Evolutionary conservation across 495 filamentous ascomycete genomes (phyloP), one percentile per base, ranked within the genome.

Genomic region (Podospora pseudocomata): DNA sequence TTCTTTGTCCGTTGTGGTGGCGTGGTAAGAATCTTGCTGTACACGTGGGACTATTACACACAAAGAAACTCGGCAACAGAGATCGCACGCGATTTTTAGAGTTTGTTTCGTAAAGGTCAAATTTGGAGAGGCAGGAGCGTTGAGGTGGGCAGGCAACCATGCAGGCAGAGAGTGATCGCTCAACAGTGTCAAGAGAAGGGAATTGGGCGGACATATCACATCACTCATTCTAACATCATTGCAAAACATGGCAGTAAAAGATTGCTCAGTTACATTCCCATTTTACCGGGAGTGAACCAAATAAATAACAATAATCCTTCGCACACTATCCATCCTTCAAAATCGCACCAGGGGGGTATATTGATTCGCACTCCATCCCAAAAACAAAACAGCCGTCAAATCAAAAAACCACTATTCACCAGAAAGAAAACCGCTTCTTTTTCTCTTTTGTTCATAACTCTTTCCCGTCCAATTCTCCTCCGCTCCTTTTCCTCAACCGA

Each of bases 281-380:
- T 49, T 49, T 49, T 11, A 49, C 9, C 2, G 39, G 39, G 9
- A 49, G 9, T 16, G 13, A 49, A 49, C 9, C 39, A 11, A 49
- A 11, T 49, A 49, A 49, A 49, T 49, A 49, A 49, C 39, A 49
- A 49, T 49, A 49, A 49, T 49, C 39, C 39, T 49, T 11, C 39
- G 2, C 39, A 49, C 39, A 32, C 7, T 7, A 23, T 23, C n/a
- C 53, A 63, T 55, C 34, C 56, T 57, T 13, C 39, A 65, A 55
- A 11, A 57, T 53, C 61, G 61, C 67, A 65, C 49, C 55, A 59
- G 64, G 64, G 60, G 68, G 68, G 64, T 70, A 70, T 70, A 65
- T 66, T 63, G 55, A 60, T 68, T 64, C 9, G 56, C 62, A 65
- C 55, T 49, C 39, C 39, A 49, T 49, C 39, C 39, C 39, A 18